Evolutionary conservation across 805 yeast genomes (phyloP).

Genomic region (Nakazawaea ernobii): DNA sequence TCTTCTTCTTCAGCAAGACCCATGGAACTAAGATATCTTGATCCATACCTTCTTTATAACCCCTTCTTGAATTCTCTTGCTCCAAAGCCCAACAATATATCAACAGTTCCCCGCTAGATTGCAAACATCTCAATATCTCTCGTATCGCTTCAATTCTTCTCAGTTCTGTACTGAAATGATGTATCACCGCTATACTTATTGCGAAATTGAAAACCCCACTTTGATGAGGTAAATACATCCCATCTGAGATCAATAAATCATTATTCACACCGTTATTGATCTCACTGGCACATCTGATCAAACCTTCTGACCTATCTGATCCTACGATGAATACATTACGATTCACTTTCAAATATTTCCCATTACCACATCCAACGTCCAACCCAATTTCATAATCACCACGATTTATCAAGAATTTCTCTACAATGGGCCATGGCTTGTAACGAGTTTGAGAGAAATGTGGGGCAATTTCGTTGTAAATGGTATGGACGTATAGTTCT

Average conservation of each 20-base stretch:
- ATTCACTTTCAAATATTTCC: constrained; percentile 79
- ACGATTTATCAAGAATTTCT: constrained; percentile 50
- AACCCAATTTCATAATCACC: constrained; percentile 63
- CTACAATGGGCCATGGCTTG: constrained; percentile 97
- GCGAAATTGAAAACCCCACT: constrained; percentile 63
- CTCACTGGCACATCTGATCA: constrained; percentile 56
- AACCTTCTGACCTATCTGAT: constrained; percentile 64
- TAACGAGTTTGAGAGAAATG: constrained; percentile 93
- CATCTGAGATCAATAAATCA: constrained; percentile 79
- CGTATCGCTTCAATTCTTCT: constrained; percentile 72
- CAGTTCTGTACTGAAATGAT: constrained; percentile 84
- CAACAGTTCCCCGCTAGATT: constrained; percentile 59
- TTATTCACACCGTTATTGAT: constrained; percentile 24
- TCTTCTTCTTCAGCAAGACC: constrained; percentile 60
- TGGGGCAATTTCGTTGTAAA: constrained; percentile 85
- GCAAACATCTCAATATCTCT: constrained; percentile 59
- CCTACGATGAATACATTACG: constrained; percentile 67
- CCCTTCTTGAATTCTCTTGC: constrained; percentile 81
- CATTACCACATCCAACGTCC: constrained; percentile 97
- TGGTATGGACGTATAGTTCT: constrained; percentile 78
- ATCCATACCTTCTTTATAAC: constrained; percentile 85
- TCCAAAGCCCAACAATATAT: constrained; percentile 97
- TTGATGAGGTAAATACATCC: constrained; percentile 57
- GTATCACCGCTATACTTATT: constrained; percentile 91
- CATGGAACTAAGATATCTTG: constrained; percentile 96